These are phyloP conservation scores for Colletotrichum acutatum DNA, from an alignment of 2,329 filamentous ascomycete genomes.

Conservation along the genomic window DNA sequence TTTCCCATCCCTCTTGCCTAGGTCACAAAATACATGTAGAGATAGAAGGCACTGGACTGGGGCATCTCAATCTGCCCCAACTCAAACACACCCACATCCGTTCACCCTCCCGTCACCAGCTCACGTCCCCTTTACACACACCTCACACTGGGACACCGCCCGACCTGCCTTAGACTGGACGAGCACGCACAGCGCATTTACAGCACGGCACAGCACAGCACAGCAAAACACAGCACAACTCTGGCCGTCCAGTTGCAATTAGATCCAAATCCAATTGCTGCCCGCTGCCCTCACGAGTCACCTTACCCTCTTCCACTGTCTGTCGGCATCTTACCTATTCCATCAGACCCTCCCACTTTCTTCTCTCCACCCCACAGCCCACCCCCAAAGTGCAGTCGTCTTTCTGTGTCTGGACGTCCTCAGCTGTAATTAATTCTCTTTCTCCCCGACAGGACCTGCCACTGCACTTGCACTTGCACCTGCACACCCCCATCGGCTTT, in stretches of 20 bases:
- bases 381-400: constrained; percentile 21
- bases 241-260: too few species aligned
- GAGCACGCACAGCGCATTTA: background rate
- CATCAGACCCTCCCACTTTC: constrained; percentile 22
- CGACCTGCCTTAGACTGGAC: background rate
- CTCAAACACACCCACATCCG: constrained; percentile 14
- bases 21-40: constrained; percentile 18
- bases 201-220: background rate
- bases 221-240: background rate
- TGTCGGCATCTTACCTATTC: constrained; percentile 7
- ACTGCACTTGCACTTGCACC: constrained; percentile 2
- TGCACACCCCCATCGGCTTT: constrained; percentile 18
- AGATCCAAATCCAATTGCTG: too few species aligned
- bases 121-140: background rate
- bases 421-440: constrained; percentile 7
- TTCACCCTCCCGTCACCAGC: background rate
- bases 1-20: background rate
- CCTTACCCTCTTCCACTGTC: constrained; percentile 1
- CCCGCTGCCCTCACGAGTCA: background rate
- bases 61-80: constrained; percentile 22
- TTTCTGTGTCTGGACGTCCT: constrained; percentile 27
- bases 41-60: background rate
- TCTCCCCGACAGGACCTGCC: constrained; percentile 7
- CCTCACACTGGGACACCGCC: background rate
- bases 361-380: constrained; percentile 26